These are phyloP conservation scores for Artemisia tridentata DNA, from an alignment of 129 eudicot species.

Conservation along the genomic window DNA sequence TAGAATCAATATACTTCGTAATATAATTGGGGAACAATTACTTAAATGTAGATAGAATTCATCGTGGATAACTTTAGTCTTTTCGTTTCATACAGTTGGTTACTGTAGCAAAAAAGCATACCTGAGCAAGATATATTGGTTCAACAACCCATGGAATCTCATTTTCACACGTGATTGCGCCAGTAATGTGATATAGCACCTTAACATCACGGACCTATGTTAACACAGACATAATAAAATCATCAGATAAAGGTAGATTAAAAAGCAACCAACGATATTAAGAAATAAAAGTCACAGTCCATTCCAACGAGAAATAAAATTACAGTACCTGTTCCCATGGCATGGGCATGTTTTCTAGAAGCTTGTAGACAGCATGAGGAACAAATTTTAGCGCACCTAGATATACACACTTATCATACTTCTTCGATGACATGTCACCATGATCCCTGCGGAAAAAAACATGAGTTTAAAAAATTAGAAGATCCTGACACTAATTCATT, in stretches of 20 bases:
- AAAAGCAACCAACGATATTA: neutral
- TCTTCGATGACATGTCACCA: constrained; percentile 97
- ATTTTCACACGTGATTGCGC: constrained; percentile 94
- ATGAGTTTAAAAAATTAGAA: constrained; percentile 4
- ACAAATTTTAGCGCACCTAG: constrained; percentile 95
- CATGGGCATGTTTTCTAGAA: constrained; percentile 99
- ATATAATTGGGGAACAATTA: neutral
- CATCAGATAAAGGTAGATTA: neutral
- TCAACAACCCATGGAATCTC: constrained; percentile 99
- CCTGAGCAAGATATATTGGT: constrained; percentile 98
- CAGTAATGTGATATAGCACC: constrained; percentile 91
- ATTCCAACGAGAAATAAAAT: neutral
- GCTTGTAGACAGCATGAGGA: constrained; percentile 98
- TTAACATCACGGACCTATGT: constrained; percentile 94
- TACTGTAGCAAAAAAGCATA: constrained; percentile 31
- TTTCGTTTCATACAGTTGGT: neutral
- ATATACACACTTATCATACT: constrained; percentile 91
- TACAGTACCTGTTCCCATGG: constrained; percentile 96
- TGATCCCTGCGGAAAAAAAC: constrained; percentile 64
- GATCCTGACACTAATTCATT: too few relatives aligned
- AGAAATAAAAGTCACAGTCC: neutral
- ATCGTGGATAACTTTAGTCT: neutral
- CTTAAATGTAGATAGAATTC: neutral
- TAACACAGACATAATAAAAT: neutral
- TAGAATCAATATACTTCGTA: neutral